Evolutionary conservation across 306 rosid genomes (phyloP).

Genomic region (Dalbergia cultrata): DNA sequence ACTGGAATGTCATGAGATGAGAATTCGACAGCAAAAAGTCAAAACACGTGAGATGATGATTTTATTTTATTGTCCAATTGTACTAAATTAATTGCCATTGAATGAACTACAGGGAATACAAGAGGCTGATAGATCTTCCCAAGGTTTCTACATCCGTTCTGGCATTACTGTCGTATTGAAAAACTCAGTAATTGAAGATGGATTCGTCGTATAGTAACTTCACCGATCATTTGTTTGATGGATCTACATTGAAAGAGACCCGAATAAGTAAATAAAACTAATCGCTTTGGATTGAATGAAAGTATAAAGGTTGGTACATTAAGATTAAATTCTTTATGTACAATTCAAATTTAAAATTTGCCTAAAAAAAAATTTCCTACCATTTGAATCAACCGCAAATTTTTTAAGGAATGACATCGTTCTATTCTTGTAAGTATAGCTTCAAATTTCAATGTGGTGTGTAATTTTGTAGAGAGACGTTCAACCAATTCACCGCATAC

Average conservation of each 20-base stretch:
- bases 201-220: conserved; percentile 55
- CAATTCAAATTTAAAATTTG: too few species aligned
- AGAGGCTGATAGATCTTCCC: conserved; percentile 79
- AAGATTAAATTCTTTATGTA: too few species aligned
- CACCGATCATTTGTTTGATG: conserved; percentile 6
- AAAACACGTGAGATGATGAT: background rate
- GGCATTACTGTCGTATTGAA: conserved; percentile 67
- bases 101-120: conserved; percentile 64
- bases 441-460: background rate
- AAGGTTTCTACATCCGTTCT: conserved; percentile 78
- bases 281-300: background rate
- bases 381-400: too few species aligned
- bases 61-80: background rate
- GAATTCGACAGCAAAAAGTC: background rate
- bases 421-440: background rate
- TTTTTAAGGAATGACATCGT: too few species aligned
- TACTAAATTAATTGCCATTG: conserved; percentile 2
- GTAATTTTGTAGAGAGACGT: background rate
- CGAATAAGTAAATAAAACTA: conserved; percentile 28
- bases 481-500: background rate
- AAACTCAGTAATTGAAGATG: conserved; percentile 68
- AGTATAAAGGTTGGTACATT: too few species aligned
- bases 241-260: conserved; percentile 29
- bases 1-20: background rate
- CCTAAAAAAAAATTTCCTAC: too few species aligned